A percentile compares a stretch with the other conserved stretches of the same genome.
These are phyloP conservation scores for Kondoa subrosea DNA, from an alignment of 768 basidiomycete genomes.

Conservation along the genomic window DNA sequence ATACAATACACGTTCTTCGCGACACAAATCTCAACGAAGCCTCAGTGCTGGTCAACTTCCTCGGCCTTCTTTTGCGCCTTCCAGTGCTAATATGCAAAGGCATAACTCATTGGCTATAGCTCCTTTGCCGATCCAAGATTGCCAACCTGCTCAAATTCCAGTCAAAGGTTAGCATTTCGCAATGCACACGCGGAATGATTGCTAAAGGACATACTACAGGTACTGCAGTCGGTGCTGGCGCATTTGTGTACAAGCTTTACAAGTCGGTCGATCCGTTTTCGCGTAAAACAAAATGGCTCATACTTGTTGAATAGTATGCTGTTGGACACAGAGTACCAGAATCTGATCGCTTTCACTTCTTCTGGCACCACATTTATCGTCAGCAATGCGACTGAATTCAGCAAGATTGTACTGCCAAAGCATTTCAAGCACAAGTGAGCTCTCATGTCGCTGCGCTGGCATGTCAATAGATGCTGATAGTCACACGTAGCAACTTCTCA, in stretches of 20 bases:
- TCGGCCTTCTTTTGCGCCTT: no score
- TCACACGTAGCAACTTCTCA: constrained; percentile 47
- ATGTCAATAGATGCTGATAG: not conserved
- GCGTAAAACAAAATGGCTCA: not conserved
- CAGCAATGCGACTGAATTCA: constrained; percentile 70
- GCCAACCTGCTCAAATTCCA: not conserved
- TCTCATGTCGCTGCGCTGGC: not conserved
- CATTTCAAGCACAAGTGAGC: constrained; percentile 55
- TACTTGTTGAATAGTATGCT: constrained; percentile 48
- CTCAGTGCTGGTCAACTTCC: not conserved
- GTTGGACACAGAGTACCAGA: constrained; percentile 58
- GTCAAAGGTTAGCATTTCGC: no score
- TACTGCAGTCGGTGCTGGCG: constrained; percentile 1
- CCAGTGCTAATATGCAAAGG: not conserved
- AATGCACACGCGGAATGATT: no score
- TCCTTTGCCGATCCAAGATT: not conserved
- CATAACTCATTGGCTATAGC: not conserved
- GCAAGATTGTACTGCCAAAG: constrained; percentile 60
- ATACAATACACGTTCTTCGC: not conserved
- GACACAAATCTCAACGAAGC: not conserved
- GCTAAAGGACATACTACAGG: no score
- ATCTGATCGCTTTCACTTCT: constrained; percentile 69
- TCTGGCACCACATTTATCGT: constrained; percentile 70
- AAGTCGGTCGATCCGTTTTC: constrained; percentile 21
- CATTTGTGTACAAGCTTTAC: constrained; percentile 70